A percentile compares a stretch with the other conserved stretches of the same genome.
These are phyloP conservation scores for Claviceps maximensis DNA, from an alignment of 2,329 filamentous ascomycete genomes.

Conservation along the genomic window DNA sequence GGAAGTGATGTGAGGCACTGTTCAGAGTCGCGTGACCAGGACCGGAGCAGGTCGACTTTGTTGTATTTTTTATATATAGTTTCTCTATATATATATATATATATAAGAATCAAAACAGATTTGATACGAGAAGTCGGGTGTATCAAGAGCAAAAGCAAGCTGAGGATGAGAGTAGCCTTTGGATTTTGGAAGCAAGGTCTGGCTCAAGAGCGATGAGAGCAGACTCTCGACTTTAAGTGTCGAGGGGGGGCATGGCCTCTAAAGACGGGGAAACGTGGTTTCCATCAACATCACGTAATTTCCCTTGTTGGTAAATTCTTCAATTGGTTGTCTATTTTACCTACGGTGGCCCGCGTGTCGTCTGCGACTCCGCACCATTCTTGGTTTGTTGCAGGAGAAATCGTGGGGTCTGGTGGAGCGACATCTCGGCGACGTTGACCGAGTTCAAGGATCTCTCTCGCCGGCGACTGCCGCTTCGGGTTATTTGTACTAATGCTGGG, in stretches of 20 bases:
- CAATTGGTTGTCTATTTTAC: not conserved
- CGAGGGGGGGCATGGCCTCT: not conserved
- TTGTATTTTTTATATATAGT: too few relatives aligned
- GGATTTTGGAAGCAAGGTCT: not conserved
- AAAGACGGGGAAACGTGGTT: not conserved
- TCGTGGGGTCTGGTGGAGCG: slow-evolving; percentile 2
- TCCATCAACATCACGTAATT: not conserved
- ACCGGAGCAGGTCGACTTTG: not conserved
- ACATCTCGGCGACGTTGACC: slow-evolving; percentile 3
- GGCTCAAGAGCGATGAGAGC: not conserved
- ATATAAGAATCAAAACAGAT: not conserved
- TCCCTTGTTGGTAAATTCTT: not conserved
- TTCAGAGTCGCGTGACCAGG: not conserved
- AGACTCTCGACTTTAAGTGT: not conserved
- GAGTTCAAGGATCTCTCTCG: not conserved
- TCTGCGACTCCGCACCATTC: not conserved
- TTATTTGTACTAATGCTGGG: not conserved
- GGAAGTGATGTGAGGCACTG: not conserved
- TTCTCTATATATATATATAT: too few relatives aligned
- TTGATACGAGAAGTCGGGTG: too few relatives aligned
- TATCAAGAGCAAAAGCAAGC: too few relatives aligned
- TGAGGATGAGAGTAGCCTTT: too few relatives aligned
- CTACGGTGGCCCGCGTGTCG: not conserved
- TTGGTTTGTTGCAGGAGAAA: not conserved
- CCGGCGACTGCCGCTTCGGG: slow-evolving; percentile 1